Evolutionary conservation across 768 basidiomycete genomes (phyloP).

Genomic region (Pleurotus eryngii): DNA sequence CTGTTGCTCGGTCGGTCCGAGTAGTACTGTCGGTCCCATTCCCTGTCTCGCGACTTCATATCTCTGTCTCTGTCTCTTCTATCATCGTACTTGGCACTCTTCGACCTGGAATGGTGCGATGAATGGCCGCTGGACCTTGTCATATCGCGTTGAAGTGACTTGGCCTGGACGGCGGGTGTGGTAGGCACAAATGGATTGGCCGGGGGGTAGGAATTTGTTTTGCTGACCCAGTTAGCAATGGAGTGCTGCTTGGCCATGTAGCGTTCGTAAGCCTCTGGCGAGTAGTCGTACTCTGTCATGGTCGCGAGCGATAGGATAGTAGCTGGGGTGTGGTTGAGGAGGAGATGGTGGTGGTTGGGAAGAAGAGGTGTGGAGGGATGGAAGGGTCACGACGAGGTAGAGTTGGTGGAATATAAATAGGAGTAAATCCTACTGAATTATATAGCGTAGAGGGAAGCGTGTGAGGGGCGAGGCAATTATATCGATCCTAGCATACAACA

Average conservation of each 20-base stretch:
- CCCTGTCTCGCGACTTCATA: background rate
- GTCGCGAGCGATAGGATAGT: background rate
- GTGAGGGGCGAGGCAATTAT: constrained; percentile 5
- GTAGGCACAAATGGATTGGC: constrained; percentile 6
- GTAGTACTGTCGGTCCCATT: background rate
- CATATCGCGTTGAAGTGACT: background rate
- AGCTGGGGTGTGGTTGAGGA: background rate
- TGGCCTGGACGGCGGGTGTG: constrained; percentile 5
- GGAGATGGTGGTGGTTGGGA: background rate
- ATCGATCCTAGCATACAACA: background rate
- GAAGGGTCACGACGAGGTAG: background rate
- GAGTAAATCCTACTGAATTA: background rate
- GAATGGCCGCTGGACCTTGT: constrained; percentile 4
- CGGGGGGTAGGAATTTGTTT: constrained; percentile 1
- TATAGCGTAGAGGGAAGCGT: background rate
- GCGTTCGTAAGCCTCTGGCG: constrained; percentile 12
- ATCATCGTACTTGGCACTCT: constrained; percentile 2
- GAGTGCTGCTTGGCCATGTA: constrained; percentile 8
- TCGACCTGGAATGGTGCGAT: background rate
- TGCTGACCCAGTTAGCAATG: constrained; percentile 10
- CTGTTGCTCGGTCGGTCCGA: background rate
- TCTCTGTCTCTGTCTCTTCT: background rate
- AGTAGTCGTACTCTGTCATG: constrained; percentile 18
- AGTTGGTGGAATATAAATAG: background rate
- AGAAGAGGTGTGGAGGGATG: background rate